These are phyloP conservation scores for Onygenales sp. DNA, from an alignment of 2,329 filamentous ascomycete genomes.

Conservation along the genomic window DNA sequence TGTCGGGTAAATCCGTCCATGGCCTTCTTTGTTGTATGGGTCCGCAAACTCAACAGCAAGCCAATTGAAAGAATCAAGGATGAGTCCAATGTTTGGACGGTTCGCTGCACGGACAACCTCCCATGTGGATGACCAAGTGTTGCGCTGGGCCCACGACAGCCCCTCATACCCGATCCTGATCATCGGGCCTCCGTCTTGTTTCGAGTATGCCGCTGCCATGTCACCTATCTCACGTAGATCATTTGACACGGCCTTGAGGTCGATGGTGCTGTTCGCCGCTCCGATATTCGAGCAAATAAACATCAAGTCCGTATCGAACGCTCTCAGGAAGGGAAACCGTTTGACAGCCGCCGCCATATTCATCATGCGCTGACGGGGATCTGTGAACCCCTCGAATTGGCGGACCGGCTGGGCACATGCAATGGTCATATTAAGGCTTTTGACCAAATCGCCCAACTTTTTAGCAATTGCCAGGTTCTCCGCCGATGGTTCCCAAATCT, in stretches of 20 bases:
- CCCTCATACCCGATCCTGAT: slow-evolving; percentile 1
- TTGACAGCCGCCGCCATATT: neutral
- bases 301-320: neutral
- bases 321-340: neutral
- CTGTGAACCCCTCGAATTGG: neutral
- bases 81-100: neutral
- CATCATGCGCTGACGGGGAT: neutral
- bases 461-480: neutral
- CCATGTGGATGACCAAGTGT: slow-evolving; percentile 3
- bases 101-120: slow-evolving; percentile 1
- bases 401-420: neutral
- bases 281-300: slow-evolving; percentile 1
- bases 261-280: slow-evolving; percentile 1
- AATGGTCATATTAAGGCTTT: neutral
- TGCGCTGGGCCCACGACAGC: neutral
- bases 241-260: neutral
- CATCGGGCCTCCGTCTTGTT: slow-evolving; percentile 2
- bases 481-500: neutral
- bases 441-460: neutral
- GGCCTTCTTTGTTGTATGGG: slow-evolving; percentile 2
- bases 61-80: slow-evolving; percentile 1
- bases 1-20: slow-evolving; percentile 1
- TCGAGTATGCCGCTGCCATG: neutral
- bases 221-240: slow-evolving; percentile 1
- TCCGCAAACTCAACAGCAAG: slow-evolving; percentile 2